Evolutionary conservation across 2,329 filamentous ascomycete species (phyloP).

Genomic region (Westerdykella ornata): DNA sequence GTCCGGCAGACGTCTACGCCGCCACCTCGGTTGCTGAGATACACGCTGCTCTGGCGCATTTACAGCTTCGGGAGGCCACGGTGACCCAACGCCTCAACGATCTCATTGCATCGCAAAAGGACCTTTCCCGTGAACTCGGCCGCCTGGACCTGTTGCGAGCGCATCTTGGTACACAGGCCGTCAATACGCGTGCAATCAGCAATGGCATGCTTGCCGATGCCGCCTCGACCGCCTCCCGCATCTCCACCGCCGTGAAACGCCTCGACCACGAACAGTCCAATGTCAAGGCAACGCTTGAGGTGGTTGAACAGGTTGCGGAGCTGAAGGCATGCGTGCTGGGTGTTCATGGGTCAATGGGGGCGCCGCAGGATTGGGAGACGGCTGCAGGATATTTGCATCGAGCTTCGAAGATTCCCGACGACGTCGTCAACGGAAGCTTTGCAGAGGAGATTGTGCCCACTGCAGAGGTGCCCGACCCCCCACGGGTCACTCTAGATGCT

Average conservation of each 20-base stretch:
- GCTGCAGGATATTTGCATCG: constrained; percentile 84
- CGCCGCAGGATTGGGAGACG: constrained; percentile 96
- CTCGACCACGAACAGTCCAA: constrained; percentile 87
- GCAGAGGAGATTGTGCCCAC: constrained; percentile 90
- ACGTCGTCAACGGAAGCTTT: constrained; percentile 77
- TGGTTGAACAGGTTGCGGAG: constrained; percentile 94
- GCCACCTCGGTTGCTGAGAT: constrained; percentile 73
- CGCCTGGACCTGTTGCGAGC: constrained; percentile 85
- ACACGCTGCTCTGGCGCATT: constrained; percentile 64
- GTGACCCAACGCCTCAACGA: constrained; percentile 69
- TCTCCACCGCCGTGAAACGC: constrained; percentile 78
- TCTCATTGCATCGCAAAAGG: constrained; percentile 74
- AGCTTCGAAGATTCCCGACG: constrained; percentile 70
- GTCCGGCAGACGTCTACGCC: constrained; percentile 46
- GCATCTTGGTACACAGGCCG: constrained; percentile 77
- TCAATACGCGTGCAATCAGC: constrained; percentile 74
- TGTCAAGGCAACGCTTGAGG: constrained; percentile 81
- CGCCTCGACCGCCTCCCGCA: constrained; percentile 73
- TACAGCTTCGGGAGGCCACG: constrained; percentile 67
- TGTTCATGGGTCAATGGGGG: constrained; percentile 92
- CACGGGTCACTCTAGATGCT: constrained; percentile 75
- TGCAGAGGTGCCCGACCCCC: constrained; percentile 88
- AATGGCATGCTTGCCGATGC: constrained; percentile 86
- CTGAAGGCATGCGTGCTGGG: constrained; percentile 94
- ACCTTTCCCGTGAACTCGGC: constrained; percentile 77